Percentiles rank a stretch among this genome's conserved stretches.
These are phyloP conservation scores for Colletotrichum tamarilloi DNA, from an alignment of 2,329 filamentous ascomycete species.

Conservation along the genomic window DNA sequence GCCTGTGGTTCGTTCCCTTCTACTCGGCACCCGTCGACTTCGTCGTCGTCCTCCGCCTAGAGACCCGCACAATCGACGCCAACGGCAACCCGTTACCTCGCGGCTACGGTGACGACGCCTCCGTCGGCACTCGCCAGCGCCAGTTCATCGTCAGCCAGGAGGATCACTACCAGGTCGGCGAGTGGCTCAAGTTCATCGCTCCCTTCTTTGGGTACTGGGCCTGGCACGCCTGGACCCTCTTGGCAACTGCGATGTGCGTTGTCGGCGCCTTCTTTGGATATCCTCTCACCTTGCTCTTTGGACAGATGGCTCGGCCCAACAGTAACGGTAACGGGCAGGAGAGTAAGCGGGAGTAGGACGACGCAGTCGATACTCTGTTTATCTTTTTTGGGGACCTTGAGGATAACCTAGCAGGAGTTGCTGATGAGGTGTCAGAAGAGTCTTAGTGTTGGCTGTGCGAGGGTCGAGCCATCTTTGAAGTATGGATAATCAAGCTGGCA, in stretches of 20 bases:
- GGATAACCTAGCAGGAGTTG: no score
- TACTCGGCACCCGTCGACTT: slow-evolving; percentile 76
- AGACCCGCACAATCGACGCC: slow-evolving; percentile 51
- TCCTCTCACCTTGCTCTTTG: slow-evolving; percentile 27
- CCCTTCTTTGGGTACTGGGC: slow-evolving; percentile 69
- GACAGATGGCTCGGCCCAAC: slow-evolving; percentile 2
- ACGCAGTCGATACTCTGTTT: neutral
- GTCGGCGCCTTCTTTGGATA: slow-evolving; percentile 51
- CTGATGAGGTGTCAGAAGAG: neutral
- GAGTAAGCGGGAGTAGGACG: slow-evolving; percentile 5
- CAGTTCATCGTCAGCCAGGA: slow-evolving; percentile 84
- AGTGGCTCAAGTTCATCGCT: slow-evolving; percentile 78
- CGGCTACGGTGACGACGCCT: slow-evolving; percentile 30
- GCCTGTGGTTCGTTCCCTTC: slow-evolving; percentile 81
- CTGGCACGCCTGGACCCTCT: slow-evolving; percentile 69
- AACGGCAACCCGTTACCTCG: slow-evolving; percentile 37
- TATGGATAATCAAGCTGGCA: neutral
- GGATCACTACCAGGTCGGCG: slow-evolving; percentile 82
- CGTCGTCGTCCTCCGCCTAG: slow-evolving; percentile 74
- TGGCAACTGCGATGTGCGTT: slow-evolving; percentile 73
- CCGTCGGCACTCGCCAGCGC: slow-evolving; percentile 63
- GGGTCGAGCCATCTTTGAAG: neutral
- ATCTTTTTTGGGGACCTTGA: neutral
- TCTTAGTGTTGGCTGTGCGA: neutral
- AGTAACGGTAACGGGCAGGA: slow-evolving; percentile 7